phyloP scores from a whole-genome alignment of 768 basidiomycete species.

The Sarcodon aspratus region DNA sequence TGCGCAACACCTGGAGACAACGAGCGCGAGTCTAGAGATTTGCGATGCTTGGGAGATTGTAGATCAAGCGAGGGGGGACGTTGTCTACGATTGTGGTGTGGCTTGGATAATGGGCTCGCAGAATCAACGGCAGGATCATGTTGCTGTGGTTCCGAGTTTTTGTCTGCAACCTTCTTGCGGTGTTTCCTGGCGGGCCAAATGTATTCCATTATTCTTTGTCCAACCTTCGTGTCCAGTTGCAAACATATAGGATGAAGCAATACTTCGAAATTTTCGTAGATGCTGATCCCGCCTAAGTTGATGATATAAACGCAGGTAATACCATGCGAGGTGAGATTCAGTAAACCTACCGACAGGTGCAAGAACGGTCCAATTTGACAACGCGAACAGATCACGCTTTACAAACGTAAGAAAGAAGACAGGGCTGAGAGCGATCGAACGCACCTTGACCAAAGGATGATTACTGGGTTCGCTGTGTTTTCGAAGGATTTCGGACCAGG shows the following conservation, averaged over 20 bases:
- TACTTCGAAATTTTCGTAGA: constrained; percentile 75
- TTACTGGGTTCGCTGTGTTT: constrained; percentile 62
- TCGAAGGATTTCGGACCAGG: constrained; percentile 81
- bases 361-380: neutral
- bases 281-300: constrained; percentile 66
- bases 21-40: constrained; percentile 20
- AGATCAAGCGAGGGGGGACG: constrained; percentile 11
- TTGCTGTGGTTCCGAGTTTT: constrained; percentile 16
- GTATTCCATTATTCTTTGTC: constrained; percentile 78
- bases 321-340: neutral
- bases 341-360: neutral
- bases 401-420: neutral
- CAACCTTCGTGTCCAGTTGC: constrained; percentile 77
- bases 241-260: constrained; percentile 79
- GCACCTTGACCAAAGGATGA: constrained; percentile 64
- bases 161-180: constrained; percentile 13
- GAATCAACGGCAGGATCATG: neutral
- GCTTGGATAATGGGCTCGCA: constrained; percentile 1
- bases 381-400: neutral
- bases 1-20: constrained; percentile 31
- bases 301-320: no score
- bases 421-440: constrained; percentile 3
- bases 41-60: constrained; percentile 8
- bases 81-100: constrained; percentile 1
- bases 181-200: constrained; percentile 63